Evolutionary conservation across 371 early-diverging fungal genomes (phyloP).

Genomic region (Funneliformis caledonium): DNA sequence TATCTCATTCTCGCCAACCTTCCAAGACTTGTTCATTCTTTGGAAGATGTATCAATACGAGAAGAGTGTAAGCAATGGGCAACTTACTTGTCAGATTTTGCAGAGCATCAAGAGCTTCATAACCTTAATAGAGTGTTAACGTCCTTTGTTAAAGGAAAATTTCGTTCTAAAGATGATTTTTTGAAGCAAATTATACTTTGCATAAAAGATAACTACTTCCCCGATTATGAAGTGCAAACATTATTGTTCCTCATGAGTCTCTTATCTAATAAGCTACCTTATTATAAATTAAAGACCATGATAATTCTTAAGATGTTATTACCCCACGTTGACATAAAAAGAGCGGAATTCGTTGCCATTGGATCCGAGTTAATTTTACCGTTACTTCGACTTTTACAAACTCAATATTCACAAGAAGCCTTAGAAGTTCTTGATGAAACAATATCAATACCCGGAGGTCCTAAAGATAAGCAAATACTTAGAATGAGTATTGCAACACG

Average conservation of each 20-base stretch:
- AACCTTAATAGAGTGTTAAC: conserved; percentile 61
- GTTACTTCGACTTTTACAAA: conserved; percentile 64
- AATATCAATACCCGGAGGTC: conserved; percentile 49
- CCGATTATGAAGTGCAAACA: conserved; percentile 62
- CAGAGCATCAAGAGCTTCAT: conserved; percentile 57
- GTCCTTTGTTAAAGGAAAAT: conserved; percentile 68
- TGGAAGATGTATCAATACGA: conserved; percentile 52
- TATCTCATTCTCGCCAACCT: conserved; percentile 71
- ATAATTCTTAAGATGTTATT: conserved; percentile 67
- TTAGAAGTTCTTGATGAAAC: conserved; percentile 72
- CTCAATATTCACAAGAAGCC: conserved; percentile 70
- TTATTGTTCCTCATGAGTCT: conserved; percentile 67
- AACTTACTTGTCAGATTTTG: conserved; percentile 54
- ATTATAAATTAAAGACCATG: conserved; percentile 70
- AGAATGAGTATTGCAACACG: conserved; percentile 33
- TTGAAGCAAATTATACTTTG: conserved; percentile 66
- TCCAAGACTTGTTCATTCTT: conserved; percentile 68
- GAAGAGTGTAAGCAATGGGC: conserved; percentile 56
- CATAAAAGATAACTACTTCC: conserved; percentile 70
- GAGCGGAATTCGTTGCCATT: conserved; percentile 46
- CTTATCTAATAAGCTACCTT: conserved; percentile 63
- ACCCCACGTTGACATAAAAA: conserved; percentile 56
- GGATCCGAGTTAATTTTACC: conserved; percentile 57
- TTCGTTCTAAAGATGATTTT: conserved; percentile 75
- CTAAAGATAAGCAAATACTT: conserved; percentile 36